Base-by-base conservation (phyloP, 2,329 filamentous ascomycete species). In the Xylariales sp. region DNA sequence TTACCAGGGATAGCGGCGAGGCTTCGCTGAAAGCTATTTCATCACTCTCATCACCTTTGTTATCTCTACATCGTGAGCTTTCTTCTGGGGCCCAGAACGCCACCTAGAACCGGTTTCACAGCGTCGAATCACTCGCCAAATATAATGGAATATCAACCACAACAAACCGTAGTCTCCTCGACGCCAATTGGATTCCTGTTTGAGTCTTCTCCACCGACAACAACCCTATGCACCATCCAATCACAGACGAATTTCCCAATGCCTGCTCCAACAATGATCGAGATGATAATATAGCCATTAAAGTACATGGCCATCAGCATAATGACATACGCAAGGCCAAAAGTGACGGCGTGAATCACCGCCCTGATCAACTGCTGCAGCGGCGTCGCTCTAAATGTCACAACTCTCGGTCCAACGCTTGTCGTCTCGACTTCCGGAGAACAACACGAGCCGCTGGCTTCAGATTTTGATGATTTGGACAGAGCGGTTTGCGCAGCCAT, bases 181-280 rank as follows among this genome's bases (percentile, higher is more conserved):
- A 71, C 60, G 0, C 62, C 65, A 14, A 51, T 53, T 1, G 50
- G 44, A 24, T 50, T 51, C 18, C 44, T 55, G 3, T 53, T 46
- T 5, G 48, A 47, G 1, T 48, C 51, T 4, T 49, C 49, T 1
- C 45, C 47, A 4, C 46, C 53, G 1, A 61, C 45, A 0, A 66
- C 58, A n/a, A 74, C 58, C 42, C 61, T 65, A 35, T 63, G 59
- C 18, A 67, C 66, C 54, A 74, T 57, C 73, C 73, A 76, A 53
- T 75, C 71, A 50, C 68, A 74, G n/a, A 74, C 48, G 51, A 75
- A 75, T 57, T 75, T 75, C 44, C 73, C 73, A 32, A 76, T 48
- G 6, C 69, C 67, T 8, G 69, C 69, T 4, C 73, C 73, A 31
- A 76, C 53, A 20, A 70, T 54, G 36, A 69, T 69, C 38, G 59